Evolutionary conservation across 768 basidiomycete genomes (phyloP).

Genomic region (Macrolepiota fuliginosa): DNA sequence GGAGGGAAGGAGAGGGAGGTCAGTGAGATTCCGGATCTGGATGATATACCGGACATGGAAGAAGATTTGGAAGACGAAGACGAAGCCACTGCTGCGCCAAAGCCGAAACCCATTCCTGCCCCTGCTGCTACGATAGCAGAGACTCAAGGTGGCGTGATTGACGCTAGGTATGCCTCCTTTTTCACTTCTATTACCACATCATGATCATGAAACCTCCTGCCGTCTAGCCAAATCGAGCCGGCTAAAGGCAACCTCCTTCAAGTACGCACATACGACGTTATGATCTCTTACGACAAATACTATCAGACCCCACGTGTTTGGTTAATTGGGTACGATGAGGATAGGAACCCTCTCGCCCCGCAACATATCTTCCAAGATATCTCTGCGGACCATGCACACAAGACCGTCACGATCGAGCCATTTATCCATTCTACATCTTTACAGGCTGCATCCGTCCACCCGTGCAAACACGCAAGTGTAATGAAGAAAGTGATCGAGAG

Average conservation of each 20-base stretch:
- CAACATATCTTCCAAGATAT: conserved; percentile 96
- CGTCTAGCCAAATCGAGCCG: conserved; percentile 53
- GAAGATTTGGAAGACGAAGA: conserved; percentile 88
- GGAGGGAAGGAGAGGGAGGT: conserved; percentile 70
- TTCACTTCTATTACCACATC: not conserved
- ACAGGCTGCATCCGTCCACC: conserved; percentile 92
- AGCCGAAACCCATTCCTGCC: conserved; percentile 27
- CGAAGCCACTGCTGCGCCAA: conserved; percentile 75
- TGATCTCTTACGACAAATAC: conserved; percentile 99
- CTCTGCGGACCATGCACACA: conserved; percentile 94
- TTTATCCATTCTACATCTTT: conserved; percentile 92
- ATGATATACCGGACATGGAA: conserved; percentile 45
- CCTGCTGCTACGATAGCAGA: conserved; percentile 14
- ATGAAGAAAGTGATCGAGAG: conserved; percentile 99
- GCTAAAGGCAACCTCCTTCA: conserved; percentile 85
- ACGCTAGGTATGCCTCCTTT: conserved; percentile 44
- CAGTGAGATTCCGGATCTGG: conserved; percentile 99
- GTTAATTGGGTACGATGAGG: conserved; percentile 97
- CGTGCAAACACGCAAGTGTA: conserved; percentile 97
- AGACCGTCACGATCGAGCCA: conserved; percentile 97
- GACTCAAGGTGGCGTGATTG: conserved; percentile 25
- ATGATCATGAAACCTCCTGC: not conserved
- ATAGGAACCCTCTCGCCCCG: conserved; percentile 84
- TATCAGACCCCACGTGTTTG: conserved; percentile 99
- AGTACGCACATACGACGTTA: conserved; percentile 98